phyloP scores from a whole-genome alignment of 2,329 filamentous ascomycete genomes.

The Aspergillus japonicus region DNA sequence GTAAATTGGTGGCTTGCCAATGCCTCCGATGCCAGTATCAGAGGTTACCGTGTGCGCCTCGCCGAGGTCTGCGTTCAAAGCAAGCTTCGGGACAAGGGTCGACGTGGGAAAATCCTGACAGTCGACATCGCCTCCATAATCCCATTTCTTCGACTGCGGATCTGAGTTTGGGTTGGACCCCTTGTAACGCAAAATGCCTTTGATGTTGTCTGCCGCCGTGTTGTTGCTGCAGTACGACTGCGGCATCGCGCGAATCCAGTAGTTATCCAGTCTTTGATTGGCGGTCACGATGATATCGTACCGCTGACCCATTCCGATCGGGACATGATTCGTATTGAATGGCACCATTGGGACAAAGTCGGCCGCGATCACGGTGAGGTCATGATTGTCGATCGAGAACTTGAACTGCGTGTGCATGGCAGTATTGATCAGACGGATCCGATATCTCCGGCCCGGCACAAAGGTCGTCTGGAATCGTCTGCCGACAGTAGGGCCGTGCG shows the following conservation, averaged over 20 bases:
- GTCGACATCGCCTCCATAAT: conserved; percentile 26
- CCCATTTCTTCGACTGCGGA: conserved; percentile 19
- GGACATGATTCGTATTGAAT: conserved; percentile 50
- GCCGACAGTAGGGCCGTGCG: conserved; percentile 28
- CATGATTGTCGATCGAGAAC: conserved; percentile 56
- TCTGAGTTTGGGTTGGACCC: conserved; percentile 20
- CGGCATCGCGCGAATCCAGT: conserved; percentile 48
- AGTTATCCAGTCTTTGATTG: conserved; percentile 25
- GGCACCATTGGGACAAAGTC: conserved; percentile 61
- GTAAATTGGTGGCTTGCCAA: not conserved
- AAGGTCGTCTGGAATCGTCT: conserved; percentile 48
- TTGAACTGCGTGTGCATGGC: conserved; percentile 28
- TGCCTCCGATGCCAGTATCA: not conserved
- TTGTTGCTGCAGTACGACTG: conserved; percentile 46
- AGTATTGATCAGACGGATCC: conserved; percentile 29
- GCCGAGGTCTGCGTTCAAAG: not conserved
- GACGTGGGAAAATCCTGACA: not conserved
- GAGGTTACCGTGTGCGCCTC: not conserved
- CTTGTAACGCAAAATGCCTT: conserved; percentile 46
- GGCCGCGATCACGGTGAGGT: conserved; percentile 56
- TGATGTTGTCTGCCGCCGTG: conserved; percentile 45
- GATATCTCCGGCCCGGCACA: conserved; percentile 38
- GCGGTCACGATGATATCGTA: conserved; percentile 40
- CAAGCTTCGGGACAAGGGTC: conserved; percentile 4
- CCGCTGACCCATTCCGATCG: conserved; percentile 46